Conservation (phyloP, 208 protist species). For the Trypanosomatidae sp. region DNA sequence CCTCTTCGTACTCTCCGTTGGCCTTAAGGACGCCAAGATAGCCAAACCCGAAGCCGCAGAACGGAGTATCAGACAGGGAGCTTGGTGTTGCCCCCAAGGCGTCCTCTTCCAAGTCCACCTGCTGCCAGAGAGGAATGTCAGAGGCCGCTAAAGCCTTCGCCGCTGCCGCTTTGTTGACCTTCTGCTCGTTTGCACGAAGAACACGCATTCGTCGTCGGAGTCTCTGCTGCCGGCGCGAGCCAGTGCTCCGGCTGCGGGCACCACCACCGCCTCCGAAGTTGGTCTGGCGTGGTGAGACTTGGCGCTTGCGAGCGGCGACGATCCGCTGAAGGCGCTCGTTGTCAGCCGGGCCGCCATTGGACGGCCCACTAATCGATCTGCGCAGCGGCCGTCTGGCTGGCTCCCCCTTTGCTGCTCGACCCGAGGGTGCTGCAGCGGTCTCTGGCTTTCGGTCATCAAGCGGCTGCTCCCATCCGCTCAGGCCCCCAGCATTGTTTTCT, state of each 20-base stretch:
- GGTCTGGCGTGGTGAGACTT: constrained; percentile 16
- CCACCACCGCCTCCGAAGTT: constrained; percentile 1
- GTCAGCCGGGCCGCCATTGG: too few relatives aligned
- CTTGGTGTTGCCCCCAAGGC: constrained; percentile 15
- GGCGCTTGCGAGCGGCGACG: constrained; percentile 35
- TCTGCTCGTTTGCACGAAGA: constrained; percentile 48
- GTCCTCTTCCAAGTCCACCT: constrained; percentile 21
- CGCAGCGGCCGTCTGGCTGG: constrained; percentile 8
- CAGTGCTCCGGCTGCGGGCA: constrained; percentile 20
- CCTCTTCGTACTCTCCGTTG: constrained; percentile 74
- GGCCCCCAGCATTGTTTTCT: constrained; percentile 6
- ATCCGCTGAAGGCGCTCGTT: constrained; percentile 38
- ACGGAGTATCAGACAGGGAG: too few relatives aligned
- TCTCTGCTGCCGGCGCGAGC: constrained; percentile 11
- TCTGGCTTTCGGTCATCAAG: too few relatives aligned
- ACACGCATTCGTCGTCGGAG: constrained; percentile 37
- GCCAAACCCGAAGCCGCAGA: constrained; percentile 81
- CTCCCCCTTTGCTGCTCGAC: constrained; percentile 10
- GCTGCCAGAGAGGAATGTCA: constrained; percentile 44
- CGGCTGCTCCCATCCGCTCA: constrained; percentile 31
- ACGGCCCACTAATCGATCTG: too few relatives aligned
- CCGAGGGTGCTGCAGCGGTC: not conserved
- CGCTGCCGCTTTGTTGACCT: constrained; percentile 35
- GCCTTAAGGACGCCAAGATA: constrained; percentile 77
- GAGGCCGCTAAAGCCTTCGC: constrained; percentile 50